Evolutionary conservation across 495 filamentous ascomycete species (phyloP).

Genomic region (Daldinia bambusicola): DNA sequence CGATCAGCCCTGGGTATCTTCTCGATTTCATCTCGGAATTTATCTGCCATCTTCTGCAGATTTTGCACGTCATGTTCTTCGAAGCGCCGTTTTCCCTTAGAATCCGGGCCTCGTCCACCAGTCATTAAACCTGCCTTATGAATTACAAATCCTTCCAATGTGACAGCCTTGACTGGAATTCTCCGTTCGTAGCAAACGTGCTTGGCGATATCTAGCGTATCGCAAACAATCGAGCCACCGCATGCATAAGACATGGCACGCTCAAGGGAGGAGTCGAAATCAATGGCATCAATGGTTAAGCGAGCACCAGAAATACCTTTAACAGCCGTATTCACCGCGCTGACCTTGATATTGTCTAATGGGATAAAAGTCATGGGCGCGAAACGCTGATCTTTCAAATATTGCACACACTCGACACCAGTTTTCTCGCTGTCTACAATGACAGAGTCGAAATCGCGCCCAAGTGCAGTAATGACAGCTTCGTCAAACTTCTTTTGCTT

Average conservation of each 20-base stretch:
- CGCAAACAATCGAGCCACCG: constrained; percentile 94
- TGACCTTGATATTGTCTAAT: constrained; percentile 95
- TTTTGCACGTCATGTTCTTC: constrained; percentile 90
- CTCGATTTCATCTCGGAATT: constrained; percentile 74
- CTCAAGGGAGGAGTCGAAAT: constrained; percentile 87
- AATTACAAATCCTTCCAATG: constrained; percentile 89
- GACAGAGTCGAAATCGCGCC: constrained; percentile 91
- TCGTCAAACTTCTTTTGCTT: constrained; percentile 96
- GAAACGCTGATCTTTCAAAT: constrained; percentile 86
- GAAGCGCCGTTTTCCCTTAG: constrained; percentile 81
- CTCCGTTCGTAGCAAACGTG: constrained; percentile 86
- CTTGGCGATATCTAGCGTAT: constrained; percentile 84
- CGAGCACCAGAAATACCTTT: constrained; percentile 88
- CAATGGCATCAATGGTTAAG: constrained; percentile 94
- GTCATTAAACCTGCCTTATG: constrained; percentile 99
- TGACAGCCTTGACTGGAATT: constrained; percentile 93
- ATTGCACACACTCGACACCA: constrained; percentile 92
- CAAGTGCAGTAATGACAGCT: constrained; percentile 90
- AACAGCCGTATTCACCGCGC: constrained; percentile 83
- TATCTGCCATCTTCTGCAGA: constrained; percentile 72
- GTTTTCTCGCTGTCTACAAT: constrained; percentile 97
- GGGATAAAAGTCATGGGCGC: constrained; percentile 92
- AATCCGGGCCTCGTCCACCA: constrained; percentile 81
- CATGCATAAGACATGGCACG: constrained; percentile 95
- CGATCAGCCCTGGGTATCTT: constrained; percentile 80